These are phyloP conservation scores for Dittrichia graveolens DNA, from an alignment of 129 eudicot genomes.

Conservation along the genomic window DNA sequence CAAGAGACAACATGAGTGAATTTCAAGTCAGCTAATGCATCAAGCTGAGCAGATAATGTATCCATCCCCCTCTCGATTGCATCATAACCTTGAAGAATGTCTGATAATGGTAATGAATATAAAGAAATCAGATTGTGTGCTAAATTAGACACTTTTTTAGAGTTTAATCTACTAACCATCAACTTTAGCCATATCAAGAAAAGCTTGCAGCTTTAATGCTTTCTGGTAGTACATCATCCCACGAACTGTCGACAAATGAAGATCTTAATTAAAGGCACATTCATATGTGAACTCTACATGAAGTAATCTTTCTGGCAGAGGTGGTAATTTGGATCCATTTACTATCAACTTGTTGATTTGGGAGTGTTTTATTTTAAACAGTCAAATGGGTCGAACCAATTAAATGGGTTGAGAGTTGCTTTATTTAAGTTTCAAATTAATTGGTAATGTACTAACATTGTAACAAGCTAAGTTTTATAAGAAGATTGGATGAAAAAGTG, in stretches of 20 bases:
- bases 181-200: constrained; percentile 95
- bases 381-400: constrained; percentile 1
- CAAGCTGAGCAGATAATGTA: constrained; percentile 83
- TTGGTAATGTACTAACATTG: too few relatives aligned
- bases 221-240: constrained; percentile 99
- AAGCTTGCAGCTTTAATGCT: constrained; percentile 89
- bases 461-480: neutral
- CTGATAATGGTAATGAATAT: constrained; percentile 40
- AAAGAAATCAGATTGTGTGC: constrained; percentile 26
- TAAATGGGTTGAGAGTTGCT: neutral
- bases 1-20: constrained; percentile 84
- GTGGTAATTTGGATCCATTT: constrained; percentile 1
- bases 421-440: too few relatives aligned
- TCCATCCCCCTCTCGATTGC: constrained; percentile 79
- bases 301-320: constrained; percentile 7
- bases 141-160: neutral
- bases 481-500: neutral
- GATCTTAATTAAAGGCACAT: constrained; percentile 4
- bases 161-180: constrained; percentile 58
- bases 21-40: constrained; percentile 87
- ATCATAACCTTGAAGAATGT: constrained; percentile 83
- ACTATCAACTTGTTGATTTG: neutral
- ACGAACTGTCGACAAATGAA: constrained; percentile 54
- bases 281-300: constrained; percentile 8
- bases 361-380: neutral